phyloP scores from a whole-genome alignment of 768 basidiomycete genomes.

The Lactarius quietus region DNA sequence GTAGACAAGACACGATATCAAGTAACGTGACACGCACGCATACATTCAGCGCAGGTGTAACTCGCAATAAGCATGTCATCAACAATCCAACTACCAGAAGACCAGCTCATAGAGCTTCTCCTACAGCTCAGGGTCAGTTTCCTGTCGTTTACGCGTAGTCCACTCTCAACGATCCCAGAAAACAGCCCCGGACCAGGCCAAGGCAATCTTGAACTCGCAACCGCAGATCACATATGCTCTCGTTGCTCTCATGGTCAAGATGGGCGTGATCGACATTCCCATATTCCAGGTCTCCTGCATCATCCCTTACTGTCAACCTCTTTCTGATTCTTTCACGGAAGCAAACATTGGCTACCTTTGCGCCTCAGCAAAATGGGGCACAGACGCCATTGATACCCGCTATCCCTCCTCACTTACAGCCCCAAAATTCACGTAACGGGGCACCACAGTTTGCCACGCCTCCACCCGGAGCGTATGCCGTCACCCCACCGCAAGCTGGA shows the following conservation, averaged over 20 bases:
- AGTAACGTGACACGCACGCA: constrained; percentile 15
- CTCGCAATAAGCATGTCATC: constrained; percentile 42
- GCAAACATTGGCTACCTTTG: constrained; percentile 64
- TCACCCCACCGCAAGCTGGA: constrained; percentile 6
- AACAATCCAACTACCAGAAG: constrained; percentile 49
- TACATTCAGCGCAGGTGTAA: not conserved
- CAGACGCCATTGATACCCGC: constrained; percentile 29
- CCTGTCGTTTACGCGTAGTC: not conserved
- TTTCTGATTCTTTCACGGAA: constrained; percentile 27
- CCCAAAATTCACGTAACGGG: constrained; percentile 31
- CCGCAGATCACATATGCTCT: constrained; percentile 76
- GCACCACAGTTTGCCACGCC: constrained; percentile 20
- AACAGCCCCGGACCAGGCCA: constrained; percentile 68
- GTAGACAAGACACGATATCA: not conserved
- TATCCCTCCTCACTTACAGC: constrained; percentile 32
- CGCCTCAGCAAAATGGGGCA: constrained; percentile 24
- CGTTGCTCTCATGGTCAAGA: constrained; percentile 72
- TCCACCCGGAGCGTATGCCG: constrained; percentile 7
- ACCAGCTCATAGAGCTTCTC: constrained; percentile 70
- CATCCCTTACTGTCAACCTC: not conserved
- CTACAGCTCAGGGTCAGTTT: constrained; percentile 59
- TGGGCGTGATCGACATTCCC: constrained; percentile 70
- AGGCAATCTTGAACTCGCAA: constrained; percentile 63
- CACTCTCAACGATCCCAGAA: constrained; percentile 42
- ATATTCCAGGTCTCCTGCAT: constrained; percentile 59